Conservation (phyloP, 1,139 yeast species). For the Cylindricascospora bacillispora region DNA sequence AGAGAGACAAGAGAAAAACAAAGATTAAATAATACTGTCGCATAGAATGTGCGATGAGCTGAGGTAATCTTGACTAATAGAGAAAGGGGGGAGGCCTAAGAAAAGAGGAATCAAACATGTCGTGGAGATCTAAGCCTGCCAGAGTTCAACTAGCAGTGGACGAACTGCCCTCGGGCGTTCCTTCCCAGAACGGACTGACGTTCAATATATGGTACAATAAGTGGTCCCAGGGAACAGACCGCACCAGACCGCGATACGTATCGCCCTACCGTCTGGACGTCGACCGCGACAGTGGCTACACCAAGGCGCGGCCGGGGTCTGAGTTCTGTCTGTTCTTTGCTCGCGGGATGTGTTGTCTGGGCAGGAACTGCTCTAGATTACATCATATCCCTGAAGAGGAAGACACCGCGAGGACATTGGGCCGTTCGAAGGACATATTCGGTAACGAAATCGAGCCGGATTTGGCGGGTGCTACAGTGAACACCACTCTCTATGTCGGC, state of each 20-base stretch:
- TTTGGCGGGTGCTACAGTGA: conserved; percentile 69
- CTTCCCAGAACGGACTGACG: conserved; percentile 68
- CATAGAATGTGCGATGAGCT: too few species aligned
- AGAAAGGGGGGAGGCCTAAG: too few species aligned
- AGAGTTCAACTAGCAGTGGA: conserved; percentile 65
- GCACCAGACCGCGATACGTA: conserved; percentile 32
- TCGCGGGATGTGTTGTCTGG: conserved; percentile 74
- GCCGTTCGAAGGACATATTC: conserved; percentile 51
- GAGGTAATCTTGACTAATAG: too few species aligned
- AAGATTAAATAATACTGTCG: too few species aligned
- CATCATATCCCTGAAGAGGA: conserved; percentile 59
- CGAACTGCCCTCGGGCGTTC: conserved; percentile 47
- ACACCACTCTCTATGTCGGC: conserved; percentile 70
- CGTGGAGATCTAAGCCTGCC: conserved; percentile 34
- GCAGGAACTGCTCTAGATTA: conserved; percentile 58
- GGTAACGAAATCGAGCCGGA: conserved; percentile 86
- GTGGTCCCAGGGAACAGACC: conserved; percentile 60
- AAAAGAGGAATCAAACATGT: too few species aligned
- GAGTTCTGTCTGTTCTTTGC: conserved; percentile 76
- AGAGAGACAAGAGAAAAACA: too few species aligned
- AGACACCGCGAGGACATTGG: conserved; percentile 31
- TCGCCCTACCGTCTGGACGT: conserved; percentile 38
- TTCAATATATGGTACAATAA: conserved; percentile 83
- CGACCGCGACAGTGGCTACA: conserved; percentile 57
- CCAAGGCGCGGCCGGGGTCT: conserved; percentile 38